Evolutionary conservation across 73 alveolate genomes (phyloP).

Genomic region (Uronychia binucleata): DNA sequence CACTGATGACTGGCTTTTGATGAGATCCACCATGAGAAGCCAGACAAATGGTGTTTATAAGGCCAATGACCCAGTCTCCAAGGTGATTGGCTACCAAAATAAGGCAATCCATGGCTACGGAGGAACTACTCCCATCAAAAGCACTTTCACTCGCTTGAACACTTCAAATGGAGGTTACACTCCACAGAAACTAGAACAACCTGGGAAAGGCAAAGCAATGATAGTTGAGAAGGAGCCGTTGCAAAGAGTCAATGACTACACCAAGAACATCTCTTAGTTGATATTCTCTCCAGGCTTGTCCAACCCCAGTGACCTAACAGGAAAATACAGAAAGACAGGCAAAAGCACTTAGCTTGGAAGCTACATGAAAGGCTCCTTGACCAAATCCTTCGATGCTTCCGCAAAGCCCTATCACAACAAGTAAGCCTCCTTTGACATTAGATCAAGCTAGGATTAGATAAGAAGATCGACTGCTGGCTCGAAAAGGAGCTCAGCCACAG

Average conservation of each 20-base stretch:
- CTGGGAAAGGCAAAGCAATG: not conserved
- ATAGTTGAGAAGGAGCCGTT: not conserved
- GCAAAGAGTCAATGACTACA: constrained; percentile 19
- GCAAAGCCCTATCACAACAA: too few species aligned
- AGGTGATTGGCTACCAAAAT: not conserved
- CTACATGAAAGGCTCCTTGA: too few species aligned
- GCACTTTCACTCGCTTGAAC: not conserved
- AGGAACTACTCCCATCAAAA: constrained; percentile 10
- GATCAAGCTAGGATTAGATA: too few species aligned
- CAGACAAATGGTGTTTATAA: not conserved
- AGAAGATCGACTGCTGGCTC: not conserved
- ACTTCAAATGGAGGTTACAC: not conserved
- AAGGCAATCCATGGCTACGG: constrained; percentile 22
- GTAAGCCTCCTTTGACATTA: too few species aligned
- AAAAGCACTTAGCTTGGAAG: too few species aligned
- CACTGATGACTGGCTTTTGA: not conserved
- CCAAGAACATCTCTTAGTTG: constrained; percentile 12
- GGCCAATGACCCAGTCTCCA: not conserved
- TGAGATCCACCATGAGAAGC: not conserved
- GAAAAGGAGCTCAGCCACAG: not conserved
- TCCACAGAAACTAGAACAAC: not conserved
- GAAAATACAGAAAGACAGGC: not conserved
- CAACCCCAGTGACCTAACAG: not conserved
- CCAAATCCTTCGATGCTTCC: too few species aligned
- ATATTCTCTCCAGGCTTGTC: constrained; percentile 28